Evolutionary conservation across 2,329 filamentous ascomycete species (phyloP).

Genomic region (Aspergillus alliaceus): DNA sequence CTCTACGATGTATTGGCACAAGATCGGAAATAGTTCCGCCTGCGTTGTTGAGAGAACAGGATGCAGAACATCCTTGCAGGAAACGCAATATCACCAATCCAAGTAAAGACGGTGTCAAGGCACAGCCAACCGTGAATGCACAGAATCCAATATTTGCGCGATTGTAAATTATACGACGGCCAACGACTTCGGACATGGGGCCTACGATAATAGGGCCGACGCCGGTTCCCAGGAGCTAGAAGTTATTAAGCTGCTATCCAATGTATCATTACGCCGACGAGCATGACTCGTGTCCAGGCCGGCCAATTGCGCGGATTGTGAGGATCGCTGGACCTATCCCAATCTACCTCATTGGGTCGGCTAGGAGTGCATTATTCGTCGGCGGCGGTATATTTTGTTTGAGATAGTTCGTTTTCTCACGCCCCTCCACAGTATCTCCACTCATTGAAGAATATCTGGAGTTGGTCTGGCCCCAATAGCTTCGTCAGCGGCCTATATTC

Average conservation of each 20-base stretch:
- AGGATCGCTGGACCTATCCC: constrained; percentile 4
- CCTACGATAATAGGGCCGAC: constrained; percentile 11
- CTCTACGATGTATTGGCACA: background rate
- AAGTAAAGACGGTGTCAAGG: constrained; percentile 4
- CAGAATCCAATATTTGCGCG: constrained; percentile 14
- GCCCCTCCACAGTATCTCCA: background rate
- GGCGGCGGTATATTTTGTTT: background rate
- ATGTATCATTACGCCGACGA: constrained; percentile 11
- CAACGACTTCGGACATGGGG: constrained; percentile 10
- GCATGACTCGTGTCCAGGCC: constrained; percentile 1
- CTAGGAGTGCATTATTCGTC: background rate
- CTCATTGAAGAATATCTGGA: background rate
- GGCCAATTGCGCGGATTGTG: constrained; percentile 13
- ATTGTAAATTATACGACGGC: constrained; percentile 9
- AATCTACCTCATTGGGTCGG: background rate
- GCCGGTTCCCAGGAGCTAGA: constrained; percentile 8
- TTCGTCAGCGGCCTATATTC: background rate
- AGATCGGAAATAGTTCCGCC: constrained; percentile 1
- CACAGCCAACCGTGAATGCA: constrained; percentile 8
- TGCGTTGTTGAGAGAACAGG: background rate
- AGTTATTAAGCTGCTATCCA: too few relatives aligned
- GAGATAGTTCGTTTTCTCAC: background rate
- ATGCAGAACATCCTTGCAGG: constrained; percentile 8
- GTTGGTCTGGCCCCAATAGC: background rate
- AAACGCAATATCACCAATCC: constrained; percentile 11